Percentiles rank a stretch among this genome's conserved stretches.
These are phyloP conservation scores for Meyerozyma elateridarum DNA, from an alignment of 1,139 yeast species.

Conservation along the genomic window DNA sequence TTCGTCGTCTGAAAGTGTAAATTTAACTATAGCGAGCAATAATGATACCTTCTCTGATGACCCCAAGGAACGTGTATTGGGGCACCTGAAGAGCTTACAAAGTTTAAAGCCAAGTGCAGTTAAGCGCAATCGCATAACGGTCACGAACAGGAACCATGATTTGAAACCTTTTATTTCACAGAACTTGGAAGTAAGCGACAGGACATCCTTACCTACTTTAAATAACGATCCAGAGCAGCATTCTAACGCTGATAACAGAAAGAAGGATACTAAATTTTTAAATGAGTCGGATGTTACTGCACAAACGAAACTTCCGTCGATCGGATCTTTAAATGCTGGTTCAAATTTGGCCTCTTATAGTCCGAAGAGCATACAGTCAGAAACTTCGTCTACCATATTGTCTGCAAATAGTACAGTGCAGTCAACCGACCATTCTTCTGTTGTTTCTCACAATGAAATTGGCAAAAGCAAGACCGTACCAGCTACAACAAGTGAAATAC, in stretches of 20 bases:
- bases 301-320: constrained; percentile 1
- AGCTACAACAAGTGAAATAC: constrained; percentile 3
- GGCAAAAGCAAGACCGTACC: constrained; percentile 8
- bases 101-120: constrained; percentile 24
- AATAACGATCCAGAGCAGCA: too few species aligned
- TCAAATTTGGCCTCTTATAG: constrained; percentile 19
- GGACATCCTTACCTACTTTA: neutral
- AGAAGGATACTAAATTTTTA: too few species aligned
- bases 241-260: too few species aligned
- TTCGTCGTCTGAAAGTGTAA: constrained; percentile 42
- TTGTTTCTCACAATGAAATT: constrained; percentile 19
- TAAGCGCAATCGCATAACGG: constrained; percentile 6
- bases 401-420: constrained; percentile 28
- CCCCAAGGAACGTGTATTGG: constrained; percentile 19
- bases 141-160: constrained; percentile 9
- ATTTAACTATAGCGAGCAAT: constrained; percentile 24
- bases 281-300: neutral
- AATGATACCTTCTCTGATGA: constrained; percentile 10
- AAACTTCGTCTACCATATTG: constrained; percentile 24
- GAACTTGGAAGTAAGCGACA: constrained; percentile 9
- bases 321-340: neutral
- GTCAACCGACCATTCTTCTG: constrained; percentile 32
- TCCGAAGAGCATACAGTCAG: constrained; percentile 27
- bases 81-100: constrained; percentile 41
- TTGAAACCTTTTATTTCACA: constrained; percentile 8